Conservation (phyloP, 148 eudicot species). For the Rhododendron ferrugineum region DNA sequence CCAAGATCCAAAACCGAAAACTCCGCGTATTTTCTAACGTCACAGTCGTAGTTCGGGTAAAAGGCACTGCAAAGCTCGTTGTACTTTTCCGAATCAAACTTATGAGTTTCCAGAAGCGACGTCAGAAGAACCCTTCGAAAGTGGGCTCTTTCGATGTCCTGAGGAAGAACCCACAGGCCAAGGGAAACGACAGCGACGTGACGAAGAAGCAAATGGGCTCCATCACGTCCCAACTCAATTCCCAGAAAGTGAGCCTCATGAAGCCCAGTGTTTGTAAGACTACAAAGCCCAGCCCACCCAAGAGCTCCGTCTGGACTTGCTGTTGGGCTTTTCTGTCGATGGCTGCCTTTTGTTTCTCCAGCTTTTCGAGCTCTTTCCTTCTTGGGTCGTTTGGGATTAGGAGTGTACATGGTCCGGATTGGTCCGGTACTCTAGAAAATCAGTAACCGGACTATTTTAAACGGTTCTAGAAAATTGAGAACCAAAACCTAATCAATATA, state of each 20-base stretch:
- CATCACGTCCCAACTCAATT: slow-evolving; percentile 77
- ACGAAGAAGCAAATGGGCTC: slow-evolving; percentile 75
- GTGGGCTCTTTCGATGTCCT: slow-evolving; percentile 66
- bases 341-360: slow-evolving; percentile 38
- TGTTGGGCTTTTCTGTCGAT: slow-evolving; percentile 45
- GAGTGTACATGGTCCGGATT: too few relatives aligned
- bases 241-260: slow-evolving; percentile 85
- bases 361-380: slow-evolving; percentile 34
- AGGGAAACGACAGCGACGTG: slow-evolving; percentile 47
- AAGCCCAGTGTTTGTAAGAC: slow-evolving; percentile 49
- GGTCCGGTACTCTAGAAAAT: too few relatives aligned
- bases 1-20: background rate
- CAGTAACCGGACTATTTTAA: too few relatives aligned
- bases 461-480: too few relatives aligned
- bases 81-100: slow-evolving; percentile 43
- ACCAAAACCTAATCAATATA: too few relatives aligned
- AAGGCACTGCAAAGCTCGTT: slow-evolving; percentile 35
- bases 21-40: background rate
- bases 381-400: slow-evolving; percentile 64
- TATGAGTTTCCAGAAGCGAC: slow-evolving; percentile 39
- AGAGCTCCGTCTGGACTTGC: slow-evolving; percentile 41
- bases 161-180: slow-evolving; percentile 54
- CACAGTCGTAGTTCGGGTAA: slow-evolving; percentile 16
- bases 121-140: slow-evolving; percentile 45
- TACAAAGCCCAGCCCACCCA: slow-evolving; percentile 53